Evolutionary conservation across 768 basidiomycete genomes (phyloP).

Genomic region (Tulasnella sp.): DNA sequence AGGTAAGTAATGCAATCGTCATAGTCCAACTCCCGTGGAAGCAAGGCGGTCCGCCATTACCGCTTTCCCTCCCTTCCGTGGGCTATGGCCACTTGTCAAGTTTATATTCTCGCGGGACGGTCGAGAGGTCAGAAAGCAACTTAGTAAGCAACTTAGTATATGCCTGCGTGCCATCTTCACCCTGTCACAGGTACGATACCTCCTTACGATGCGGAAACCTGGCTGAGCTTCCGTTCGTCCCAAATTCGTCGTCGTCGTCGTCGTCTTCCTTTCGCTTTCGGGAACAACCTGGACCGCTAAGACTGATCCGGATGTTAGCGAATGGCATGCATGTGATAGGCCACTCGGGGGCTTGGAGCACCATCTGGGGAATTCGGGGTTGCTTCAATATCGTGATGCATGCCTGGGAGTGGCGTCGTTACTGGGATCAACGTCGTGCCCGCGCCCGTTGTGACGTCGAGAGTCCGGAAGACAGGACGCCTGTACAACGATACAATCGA

Average conservation of each 20-base stretch:
- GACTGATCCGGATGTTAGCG: background rate
- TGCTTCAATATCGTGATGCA: background rate
- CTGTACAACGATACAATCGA: no score
- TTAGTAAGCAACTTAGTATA: background rate
- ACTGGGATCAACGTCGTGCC: background rate
- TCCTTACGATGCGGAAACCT: no score
- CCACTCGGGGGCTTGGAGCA: conserved; percentile 8
- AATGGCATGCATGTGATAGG: conserved; percentile 15
- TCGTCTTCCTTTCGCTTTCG: background rate
- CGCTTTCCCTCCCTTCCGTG: no score
- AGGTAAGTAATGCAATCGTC: no score
- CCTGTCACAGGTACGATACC: background rate
- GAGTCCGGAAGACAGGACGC: no score
- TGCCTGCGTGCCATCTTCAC: background rate
- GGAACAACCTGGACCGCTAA: conserved; percentile 10
- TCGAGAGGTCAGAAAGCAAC: background rate
- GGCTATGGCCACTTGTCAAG: no score
- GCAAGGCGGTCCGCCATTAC: no score
- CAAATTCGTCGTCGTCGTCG: background rate
- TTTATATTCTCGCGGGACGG: background rate
- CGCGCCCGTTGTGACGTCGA: no score
- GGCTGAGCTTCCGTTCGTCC: no score
- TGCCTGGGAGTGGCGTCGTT: background rate
- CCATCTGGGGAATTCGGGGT: conserved; percentile 11
- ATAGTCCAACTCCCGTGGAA: no score